Evolutionary conservation across 768 basidiomycete species (phyloP).

Genomic region (Candolleomyces eurysporus): DNA sequence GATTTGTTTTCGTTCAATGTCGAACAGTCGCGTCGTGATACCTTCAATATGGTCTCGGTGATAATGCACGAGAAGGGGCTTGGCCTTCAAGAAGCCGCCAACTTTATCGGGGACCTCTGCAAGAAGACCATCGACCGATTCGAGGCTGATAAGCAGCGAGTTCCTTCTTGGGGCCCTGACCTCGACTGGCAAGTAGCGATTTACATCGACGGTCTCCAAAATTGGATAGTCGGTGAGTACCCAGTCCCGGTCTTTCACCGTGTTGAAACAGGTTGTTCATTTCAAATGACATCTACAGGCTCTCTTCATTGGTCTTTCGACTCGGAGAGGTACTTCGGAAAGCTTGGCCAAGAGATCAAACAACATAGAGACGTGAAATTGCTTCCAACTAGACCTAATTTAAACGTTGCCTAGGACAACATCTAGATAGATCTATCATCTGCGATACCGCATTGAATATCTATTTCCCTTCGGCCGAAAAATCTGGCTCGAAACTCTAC

Average conservation of each 20-base stretch:
- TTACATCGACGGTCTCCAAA: slow-evolving; percentile 60
- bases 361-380: slow-evolving; percentile 49
- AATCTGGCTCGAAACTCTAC: no score
- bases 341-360: slow-evolving; percentile 52
- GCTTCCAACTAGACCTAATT: slow-evolving; percentile 26
- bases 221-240: slow-evolving; percentile 62
- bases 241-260: no score
- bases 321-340: slow-evolving; percentile 66
- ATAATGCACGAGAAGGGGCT: slow-evolving; percentile 60
- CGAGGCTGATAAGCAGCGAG: slow-evolving; percentile 37
- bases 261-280: neutral
- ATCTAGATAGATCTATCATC: neutral
- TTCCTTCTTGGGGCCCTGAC: slow-evolving; percentile 63
- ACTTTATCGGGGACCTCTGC: slow-evolving; percentile 63
- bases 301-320: slow-evolving; percentile 72
- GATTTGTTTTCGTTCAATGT: slow-evolving; percentile 76
- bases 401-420: neutral
- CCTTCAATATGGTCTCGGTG: slow-evolving; percentile 70
- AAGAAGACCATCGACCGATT: slow-evolving; percentile 52
- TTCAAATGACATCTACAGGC: slow-evolving; percentile 18
- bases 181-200: slow-evolving; percentile 54
- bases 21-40: slow-evolving; percentile 66
- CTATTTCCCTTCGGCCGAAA: no score
- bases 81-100: slow-evolving; percentile 57
- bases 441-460: no score